Evolutionary conservation across 805 yeast species (phyloP).

Genomic region (Candida yuanshanica): DNA sequence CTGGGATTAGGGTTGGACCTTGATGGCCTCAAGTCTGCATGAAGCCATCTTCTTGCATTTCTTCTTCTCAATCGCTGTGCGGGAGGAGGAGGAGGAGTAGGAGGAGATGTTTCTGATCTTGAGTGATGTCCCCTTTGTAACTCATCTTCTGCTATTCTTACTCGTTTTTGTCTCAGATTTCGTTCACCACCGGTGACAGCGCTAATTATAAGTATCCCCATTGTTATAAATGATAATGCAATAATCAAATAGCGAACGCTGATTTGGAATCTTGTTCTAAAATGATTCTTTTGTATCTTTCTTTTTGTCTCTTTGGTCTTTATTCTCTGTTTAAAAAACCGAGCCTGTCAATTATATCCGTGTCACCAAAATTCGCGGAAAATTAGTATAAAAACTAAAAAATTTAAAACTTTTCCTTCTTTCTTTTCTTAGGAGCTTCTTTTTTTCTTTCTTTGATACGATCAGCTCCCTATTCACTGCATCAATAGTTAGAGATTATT

Average conservation of each 20-base stretch:
- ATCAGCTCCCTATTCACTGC: slow-evolving; percentile 41
- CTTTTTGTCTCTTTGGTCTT: not conserved
- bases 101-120: not conserved
- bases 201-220: not conserved
- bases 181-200: not conserved
- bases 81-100: not conserved
- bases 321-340: not conserved
- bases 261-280: too few relatives aligned
- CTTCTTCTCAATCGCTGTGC: slow-evolving; percentile 6
- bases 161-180: not conserved
- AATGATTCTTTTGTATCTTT: too few relatives aligned
- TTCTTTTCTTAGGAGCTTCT: not conserved
- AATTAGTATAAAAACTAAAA: not conserved
- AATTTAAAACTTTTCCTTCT: not conserved
- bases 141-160: not conserved
- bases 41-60: slow-evolving; percentile 8
- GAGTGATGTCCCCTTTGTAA: not conserved
- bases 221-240: not conserved
- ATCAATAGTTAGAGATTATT: slow-evolving; percentile 29
- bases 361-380: too few relatives aligned
- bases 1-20: not conserved
- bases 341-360: not conserved
- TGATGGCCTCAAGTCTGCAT: not conserved
- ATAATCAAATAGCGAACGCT: too few relatives aligned
- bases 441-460: slow-evolving; percentile 30